Conservation (phyloP, 1,139 yeast genomes). For the Blastobotrys apis region DNA sequence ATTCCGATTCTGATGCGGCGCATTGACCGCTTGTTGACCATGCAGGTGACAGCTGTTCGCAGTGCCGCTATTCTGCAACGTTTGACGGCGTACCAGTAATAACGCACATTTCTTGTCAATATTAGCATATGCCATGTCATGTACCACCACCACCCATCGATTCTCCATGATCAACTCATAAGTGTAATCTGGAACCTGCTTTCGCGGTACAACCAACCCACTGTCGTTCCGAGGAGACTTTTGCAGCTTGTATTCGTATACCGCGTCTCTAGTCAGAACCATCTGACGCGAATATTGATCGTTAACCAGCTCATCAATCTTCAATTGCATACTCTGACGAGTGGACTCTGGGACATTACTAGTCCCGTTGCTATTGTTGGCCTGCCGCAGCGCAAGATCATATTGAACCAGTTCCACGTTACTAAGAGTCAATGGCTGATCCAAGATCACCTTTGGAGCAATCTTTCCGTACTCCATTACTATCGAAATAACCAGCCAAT, state of each 20-base stretch:
- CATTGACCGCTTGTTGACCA: too few species aligned
- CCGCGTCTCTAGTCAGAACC: conserved; percentile 10
- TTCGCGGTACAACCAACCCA: conserved; percentile 5
- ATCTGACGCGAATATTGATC: not conserved
- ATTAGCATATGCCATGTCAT: conserved; percentile 4
- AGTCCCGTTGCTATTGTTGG: not conserved
- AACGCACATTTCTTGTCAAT: conserved; percentile 5
- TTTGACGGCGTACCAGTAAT: conserved; percentile 3
- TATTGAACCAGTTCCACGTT: conserved; percentile 7
- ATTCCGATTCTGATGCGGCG: too few species aligned
- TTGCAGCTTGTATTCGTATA: conserved; percentile 5
- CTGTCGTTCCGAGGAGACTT: not conserved
- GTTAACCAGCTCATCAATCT: not conserved
- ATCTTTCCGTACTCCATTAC: conserved; percentile 9
- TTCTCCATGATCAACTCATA: conserved; percentile 9
- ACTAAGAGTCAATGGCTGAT: conserved; percentile 5
- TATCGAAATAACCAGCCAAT: not conserved
- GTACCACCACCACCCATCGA: conserved; percentile 8
- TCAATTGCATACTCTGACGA: not conserved
- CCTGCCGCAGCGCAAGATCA: conserved; percentile 8
- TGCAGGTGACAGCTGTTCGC: too few species aligned
- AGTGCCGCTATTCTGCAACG: too few species aligned
- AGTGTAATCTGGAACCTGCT: conserved; percentile 1
- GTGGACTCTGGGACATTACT: not conserved
- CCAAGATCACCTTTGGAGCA: conserved; percentile 5